Base-by-base conservation (phyloP, 805 yeast genomes). In the Saccharomycopsis microspora region DNA sequence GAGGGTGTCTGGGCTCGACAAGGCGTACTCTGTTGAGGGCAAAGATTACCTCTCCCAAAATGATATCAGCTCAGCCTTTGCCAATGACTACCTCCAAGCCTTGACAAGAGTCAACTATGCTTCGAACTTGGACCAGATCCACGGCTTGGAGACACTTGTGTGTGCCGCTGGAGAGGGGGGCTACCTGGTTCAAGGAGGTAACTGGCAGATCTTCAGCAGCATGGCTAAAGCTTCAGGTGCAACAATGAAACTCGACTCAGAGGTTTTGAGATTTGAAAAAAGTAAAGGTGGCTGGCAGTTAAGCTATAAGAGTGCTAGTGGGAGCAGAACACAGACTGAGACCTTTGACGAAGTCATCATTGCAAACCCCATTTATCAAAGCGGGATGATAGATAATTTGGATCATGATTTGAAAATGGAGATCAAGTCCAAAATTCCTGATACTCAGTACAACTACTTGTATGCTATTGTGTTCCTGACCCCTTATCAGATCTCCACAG, bases 21-120 rank as follows among this genome's bases (percentile, higher is more conserved):
- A 60, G 3, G 43, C 55, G 5, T 55, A 68, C 0, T 52, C 53
- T 7, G 35, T 19, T 1, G 51, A 60, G 3, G 69, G 68, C 1
- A 10, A 38, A 1, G 56, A 56, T 1, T 61, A 54, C 50, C 54
- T 69, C n/a, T 38, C 34, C 3, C 37, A 45, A 1, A n/a, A 58
- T 1, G 52, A 56, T 1, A 54, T 69, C 8, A 48, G 64, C n/a
- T 45, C 51, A 6, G 46, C 49, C 3, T 68, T 60, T 49, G 41
- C 55, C 8, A 39, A 51, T 33, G 65, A 65, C 5, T 52, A 71
- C 7, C 52, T 69, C 29, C 72, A 71, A 51, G 60, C 72, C 4
- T 56, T 64, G 4, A 68, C 74, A 0, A 56, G 77, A 46, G 70
- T 62, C 43, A 73, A 72, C 56, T 73, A 72, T 55, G 67, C 69